Percentiles rank a stretch among this genome's conserved stretches.
Evolutionary conservation across 2,329 filamentous ascomycete genomes (phyloP).

Genomic region (Lasiodiplodia sp.): DNA sequence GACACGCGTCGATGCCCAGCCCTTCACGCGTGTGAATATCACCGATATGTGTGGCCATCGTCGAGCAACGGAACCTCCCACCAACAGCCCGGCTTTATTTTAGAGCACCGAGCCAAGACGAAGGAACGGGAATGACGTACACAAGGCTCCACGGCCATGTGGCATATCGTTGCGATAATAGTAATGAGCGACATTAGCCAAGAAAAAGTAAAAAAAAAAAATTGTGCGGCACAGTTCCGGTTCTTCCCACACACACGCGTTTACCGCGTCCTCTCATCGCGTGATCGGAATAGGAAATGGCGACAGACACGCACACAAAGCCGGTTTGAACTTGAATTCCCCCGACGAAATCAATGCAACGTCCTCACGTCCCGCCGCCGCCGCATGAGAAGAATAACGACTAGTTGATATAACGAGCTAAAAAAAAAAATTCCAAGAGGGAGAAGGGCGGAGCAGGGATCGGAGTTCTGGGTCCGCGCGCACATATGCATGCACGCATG

Average conservation of each 20-base stretch:
- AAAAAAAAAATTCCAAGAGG: neutral
- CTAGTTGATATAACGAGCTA: no score
- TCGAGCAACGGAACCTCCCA: neutral
- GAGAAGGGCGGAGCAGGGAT: neutral
- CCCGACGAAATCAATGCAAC: neutral
- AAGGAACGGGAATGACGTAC: neutral
- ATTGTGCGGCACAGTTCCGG: neutral
- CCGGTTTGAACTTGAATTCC: neutral
- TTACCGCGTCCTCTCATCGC: neutral
- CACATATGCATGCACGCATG: neutral
- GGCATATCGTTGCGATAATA: no score
- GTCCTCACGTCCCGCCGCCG: no score
- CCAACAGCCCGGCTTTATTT: neutral
- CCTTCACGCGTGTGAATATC: no score
- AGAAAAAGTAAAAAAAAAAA: neutral
- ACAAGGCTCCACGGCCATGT: neutral
- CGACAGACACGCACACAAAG: constrained; percentile 24
- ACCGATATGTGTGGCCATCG: no score
- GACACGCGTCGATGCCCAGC: no score
- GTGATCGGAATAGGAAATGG: constrained; percentile 19
- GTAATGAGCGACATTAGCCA: no score
- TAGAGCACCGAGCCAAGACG: neutral
- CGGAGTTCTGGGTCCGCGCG: neutral
- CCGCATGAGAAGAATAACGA: neutral
- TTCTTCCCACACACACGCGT: neutral